phyloP scores from a whole-genome alignment of 768 basidiomycete genomes.

The Saitozyma sp. region DNA sequence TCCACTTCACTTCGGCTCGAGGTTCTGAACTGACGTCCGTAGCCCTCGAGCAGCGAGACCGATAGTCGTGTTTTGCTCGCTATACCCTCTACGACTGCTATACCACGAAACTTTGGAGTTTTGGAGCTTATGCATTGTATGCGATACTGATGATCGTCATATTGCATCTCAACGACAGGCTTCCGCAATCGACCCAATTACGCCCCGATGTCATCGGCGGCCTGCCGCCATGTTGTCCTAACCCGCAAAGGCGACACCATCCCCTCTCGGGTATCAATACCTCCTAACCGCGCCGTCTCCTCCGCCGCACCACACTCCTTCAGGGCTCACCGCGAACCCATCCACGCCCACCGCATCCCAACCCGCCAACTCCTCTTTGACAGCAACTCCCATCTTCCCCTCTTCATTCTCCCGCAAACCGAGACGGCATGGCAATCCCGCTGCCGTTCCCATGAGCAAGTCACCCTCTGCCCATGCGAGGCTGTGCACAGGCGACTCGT shows the following conservation, averaged over 20 bases:
- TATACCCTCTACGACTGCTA: too few species aligned
- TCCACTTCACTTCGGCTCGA: slow-evolving; percentile 15
- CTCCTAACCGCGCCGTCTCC: slow-evolving; percentile 47
- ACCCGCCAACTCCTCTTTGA: slow-evolving; percentile 47
- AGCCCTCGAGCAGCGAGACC: background rate
- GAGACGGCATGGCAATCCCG: slow-evolving; percentile 43
- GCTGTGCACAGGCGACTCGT: slow-evolving; percentile 37
- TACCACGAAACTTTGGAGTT: too few species aligned
- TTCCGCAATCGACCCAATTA: background rate
- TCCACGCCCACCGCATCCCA: slow-evolving; percentile 49
- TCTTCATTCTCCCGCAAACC: slow-evolving; percentile 8
- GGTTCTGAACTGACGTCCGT: background rate
- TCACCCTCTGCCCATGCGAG: slow-evolving; percentile 20
- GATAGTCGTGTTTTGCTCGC: too few species aligned
- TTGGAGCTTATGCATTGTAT: too few species aligned
- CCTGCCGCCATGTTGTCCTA: too few species aligned
- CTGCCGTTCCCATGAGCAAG: slow-evolving; percentile 41
- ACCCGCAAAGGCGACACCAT: too few species aligned
- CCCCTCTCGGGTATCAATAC: slow-evolving; percentile 21
- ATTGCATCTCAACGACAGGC: background rate
- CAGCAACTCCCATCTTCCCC: slow-evolving; percentile 11
- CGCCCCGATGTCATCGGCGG: too few species aligned
- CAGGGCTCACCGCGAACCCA: slow-evolving; percentile 24
- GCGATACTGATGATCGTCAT: too few species aligned
- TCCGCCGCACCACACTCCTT: slow-evolving; percentile 47